Percentiles rank a stretch among this genome's conserved stretches.
These are phyloP conservation scores for Aspergillus piperis DNA, from an alignment of 2,329 filamentous ascomycete genomes.

Conservation along the genomic window DNA sequence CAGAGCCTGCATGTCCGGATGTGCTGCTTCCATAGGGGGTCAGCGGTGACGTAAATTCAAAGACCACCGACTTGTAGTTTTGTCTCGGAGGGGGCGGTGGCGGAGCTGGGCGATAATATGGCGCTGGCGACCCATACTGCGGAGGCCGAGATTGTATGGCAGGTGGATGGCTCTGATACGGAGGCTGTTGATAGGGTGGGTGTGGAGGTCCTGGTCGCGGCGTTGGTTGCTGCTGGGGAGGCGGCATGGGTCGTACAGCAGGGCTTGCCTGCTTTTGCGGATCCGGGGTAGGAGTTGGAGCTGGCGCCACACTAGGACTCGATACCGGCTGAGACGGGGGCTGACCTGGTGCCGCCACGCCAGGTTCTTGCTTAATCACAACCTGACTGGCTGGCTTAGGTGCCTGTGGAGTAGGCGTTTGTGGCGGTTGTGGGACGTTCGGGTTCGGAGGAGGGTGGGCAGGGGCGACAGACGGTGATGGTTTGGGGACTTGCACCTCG, in stretches of 20 bases:
- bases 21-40: constrained; percentile 45
- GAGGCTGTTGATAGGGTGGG: constrained; percentile 33
- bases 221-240: constrained; percentile 23
- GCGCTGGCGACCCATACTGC: constrained; percentile 35
- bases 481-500: constrained; percentile 25
- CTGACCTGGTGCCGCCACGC: constrained; percentile 14
- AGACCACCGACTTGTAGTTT: constrained; percentile 49
- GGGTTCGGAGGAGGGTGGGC: constrained; percentile 9
- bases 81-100: constrained; percentile 38
- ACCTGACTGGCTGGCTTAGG: constrained; percentile 21
- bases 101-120: constrained; percentile 37
- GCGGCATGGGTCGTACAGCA: constrained; percentile 2
- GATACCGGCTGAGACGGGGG: constrained; percentile 15
- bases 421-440: constrained; percentile 11
- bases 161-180: constrained; percentile 33
- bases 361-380: constrained; percentile 32
- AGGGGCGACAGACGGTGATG: constrained; percentile 4
- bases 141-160: constrained; percentile 41
- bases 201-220: constrained; percentile 32
- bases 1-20: constrained; percentile 43
- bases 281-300: constrained; percentile 13
- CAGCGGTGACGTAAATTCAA: constrained; percentile 49
- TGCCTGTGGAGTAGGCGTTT: constrained; percentile 23
- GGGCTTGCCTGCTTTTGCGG: constrained; percentile 20
- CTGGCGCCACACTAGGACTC: constrained; percentile 13